These are phyloP conservation scores for Pyrenophora graminea DNA, from an alignment of 2,329 filamentous ascomycete genomes.

Conservation along the genomic window DNA sequence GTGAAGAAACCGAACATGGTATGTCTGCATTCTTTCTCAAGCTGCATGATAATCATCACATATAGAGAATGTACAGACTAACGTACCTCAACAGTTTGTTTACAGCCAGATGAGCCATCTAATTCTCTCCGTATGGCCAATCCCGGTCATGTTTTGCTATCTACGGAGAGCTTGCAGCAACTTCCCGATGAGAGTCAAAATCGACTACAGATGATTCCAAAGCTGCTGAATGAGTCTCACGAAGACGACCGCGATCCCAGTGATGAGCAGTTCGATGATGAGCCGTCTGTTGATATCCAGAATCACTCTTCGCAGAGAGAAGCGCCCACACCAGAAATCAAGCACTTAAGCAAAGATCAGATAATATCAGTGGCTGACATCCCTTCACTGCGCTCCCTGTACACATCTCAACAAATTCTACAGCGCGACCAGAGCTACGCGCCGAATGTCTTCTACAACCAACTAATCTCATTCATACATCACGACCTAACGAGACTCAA, in stretches of 20 bases:
- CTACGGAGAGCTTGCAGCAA: conserved; percentile 28
- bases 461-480: conserved; percentile 35
- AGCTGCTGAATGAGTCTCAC: conserved; percentile 1
- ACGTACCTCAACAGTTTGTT: not conserved
- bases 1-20: not conserved
- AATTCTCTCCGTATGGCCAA: not conserved
- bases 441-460: conserved; percentile 38
- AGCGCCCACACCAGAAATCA: conserved; percentile 11
- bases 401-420: conserved; percentile 28
- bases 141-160: conserved; percentile 14
- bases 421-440: conserved; percentile 35
- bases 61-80: not conserved
- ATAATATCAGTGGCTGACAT: conserved; percentile 26
- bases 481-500: conserved; percentile 39
- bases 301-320: conserved; percentile 22
- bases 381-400: conserved; percentile 34
- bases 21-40: not conserved
- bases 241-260: not conserved
- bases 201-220: conserved; percentile 24
- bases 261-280: not conserved
- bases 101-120: not conserved
- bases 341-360: not conserved
- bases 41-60: not conserved
- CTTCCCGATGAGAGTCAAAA: conserved; percentile 31
- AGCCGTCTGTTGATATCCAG: conserved; percentile 12